Percentiles rank a stretch among this genome's conserved stretches.
Evolutionary conservation across 2,329 filamentous ascomycete species (phyloP).

Genomic region (Trichoderma koningiopsis): DNA sequence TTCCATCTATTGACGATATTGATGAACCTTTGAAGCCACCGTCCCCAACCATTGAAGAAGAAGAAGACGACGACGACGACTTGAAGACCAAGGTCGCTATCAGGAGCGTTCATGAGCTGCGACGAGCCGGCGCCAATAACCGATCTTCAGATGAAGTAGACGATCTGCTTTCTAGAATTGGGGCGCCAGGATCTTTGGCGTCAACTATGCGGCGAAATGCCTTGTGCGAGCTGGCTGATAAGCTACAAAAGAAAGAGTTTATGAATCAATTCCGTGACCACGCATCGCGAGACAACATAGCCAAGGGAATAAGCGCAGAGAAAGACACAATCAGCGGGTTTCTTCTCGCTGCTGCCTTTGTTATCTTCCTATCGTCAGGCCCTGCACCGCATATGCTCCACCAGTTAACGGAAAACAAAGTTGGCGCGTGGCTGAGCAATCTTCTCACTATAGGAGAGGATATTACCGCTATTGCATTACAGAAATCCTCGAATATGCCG

Average conservation of each 20-base stretch:
- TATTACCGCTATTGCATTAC: constrained; percentile 62
- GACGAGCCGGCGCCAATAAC: constrained; percentile 67
- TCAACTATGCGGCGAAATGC: constrained; percentile 59
- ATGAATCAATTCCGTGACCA: constrained; percentile 73
- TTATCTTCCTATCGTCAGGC: constrained; percentile 63
- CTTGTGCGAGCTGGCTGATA: constrained; percentile 61
- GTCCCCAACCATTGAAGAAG: constrained; percentile 34
- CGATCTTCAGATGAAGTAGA: constrained; percentile 67
- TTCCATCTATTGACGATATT: constrained; percentile 27
- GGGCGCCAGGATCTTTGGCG: constrained; percentile 48
- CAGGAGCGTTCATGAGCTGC: constrained; percentile 65
- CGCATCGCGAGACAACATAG: constrained; percentile 68
- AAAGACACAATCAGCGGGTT: constrained; percentile 65
- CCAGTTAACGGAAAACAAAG: constrained; percentile 57
- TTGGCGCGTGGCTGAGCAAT: constrained; percentile 56
- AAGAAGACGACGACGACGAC: constrained; percentile 44
- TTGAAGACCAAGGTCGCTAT: constrained; percentile 53
- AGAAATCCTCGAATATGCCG: constrained; percentile 70
- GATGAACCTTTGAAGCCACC: constrained; percentile 31
- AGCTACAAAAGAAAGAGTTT: constrained; percentile 64
- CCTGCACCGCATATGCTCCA: constrained; percentile 61
- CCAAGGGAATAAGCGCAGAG: constrained; percentile 62
- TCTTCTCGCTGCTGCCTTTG: constrained; percentile 63
- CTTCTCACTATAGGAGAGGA: constrained; percentile 58
- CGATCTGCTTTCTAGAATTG: constrained; percentile 64